Conservation (phyloP, 2,329 filamentous ascomycete genomes). For the Purpureocillium takamizusanense region DNA sequence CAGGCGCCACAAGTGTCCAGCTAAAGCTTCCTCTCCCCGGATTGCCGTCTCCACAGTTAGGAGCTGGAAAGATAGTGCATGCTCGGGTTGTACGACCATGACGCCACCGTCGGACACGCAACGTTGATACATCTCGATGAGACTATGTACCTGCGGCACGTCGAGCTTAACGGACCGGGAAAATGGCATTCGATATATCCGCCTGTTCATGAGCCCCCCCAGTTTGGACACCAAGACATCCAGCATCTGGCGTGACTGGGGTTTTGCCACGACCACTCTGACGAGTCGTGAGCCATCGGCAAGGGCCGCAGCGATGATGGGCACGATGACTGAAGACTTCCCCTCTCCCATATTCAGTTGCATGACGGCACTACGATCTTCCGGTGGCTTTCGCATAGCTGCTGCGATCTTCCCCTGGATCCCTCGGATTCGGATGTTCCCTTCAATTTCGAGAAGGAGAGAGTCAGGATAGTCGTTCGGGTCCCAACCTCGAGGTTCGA, state of each 20-base stretch:
- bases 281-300: conserved; percentile 39
- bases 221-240: conserved; percentile 45
- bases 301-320: conserved; percentile 45
- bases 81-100: conserved; percentile 53
- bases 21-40: conserved; percentile 21
- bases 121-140: conserved; percentile 29
- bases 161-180: conserved; percentile 19
- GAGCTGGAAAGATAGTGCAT: conserved; percentile 54
- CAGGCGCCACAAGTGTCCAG: conserved; percentile 25
- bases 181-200: conserved; percentile 16
- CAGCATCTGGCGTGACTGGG: conserved; percentile 49
- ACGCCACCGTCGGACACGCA: conserved; percentile 45
- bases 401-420: conserved; percentile 47
- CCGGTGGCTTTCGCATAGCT: conserved; percentile 37
- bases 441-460: conserved; percentile 55
- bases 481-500: conserved; percentile 46
- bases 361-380: conserved; percentile 38
- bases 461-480: conserved; percentile 43
- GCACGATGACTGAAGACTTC: conserved; percentile 58
- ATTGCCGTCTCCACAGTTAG: conserved; percentile 44
- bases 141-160: conserved; percentile 15
- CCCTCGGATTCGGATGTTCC: conserved; percentile 46
- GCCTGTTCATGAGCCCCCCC: conserved; percentile 36
- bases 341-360: conserved; percentile 63
- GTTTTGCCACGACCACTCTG: conserved; percentile 46